Evolutionary conservation across 768 basidiomycete genomes (phyloP), one percentile per base, ranked within the genome.

Genomic region (Boletus bicolor): DNA sequence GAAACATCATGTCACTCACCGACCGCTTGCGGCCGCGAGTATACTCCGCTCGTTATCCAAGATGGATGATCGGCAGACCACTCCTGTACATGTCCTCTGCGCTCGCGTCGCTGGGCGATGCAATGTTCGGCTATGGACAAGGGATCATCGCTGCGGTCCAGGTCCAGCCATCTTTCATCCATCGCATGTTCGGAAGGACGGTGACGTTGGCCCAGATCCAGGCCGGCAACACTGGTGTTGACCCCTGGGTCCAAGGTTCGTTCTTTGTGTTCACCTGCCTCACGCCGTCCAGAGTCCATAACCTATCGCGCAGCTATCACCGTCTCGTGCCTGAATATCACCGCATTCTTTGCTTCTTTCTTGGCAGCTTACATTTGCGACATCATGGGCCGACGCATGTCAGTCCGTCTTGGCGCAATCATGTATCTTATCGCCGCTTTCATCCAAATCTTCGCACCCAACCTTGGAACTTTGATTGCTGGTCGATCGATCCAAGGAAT

Each of bases 51-150:
- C 76, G 79, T 58, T 82, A 81, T 70, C 79, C 79, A 54, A 69
- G 73, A 73, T 79, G 78, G 78, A 74, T 81, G 75, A 75, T 78
- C 28, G 81, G 81, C 19, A 71, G 69, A 44, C 76, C 76, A 30
- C 69, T 82, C 26, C 72, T 82, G 8, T 77, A 80, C 64, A 75
- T 74, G 44, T 80, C 80, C 35, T 78, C 79, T 53, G 80, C 79
- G 0, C 72, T 79, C 38, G 79, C 80, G n/a, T 79, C 79, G 57
- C 74, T 82, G 59, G 81, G 81, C 48, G 81, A 82, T 60, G 80
- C 79, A 7, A 79, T 81, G 74, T 82, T 82, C 58, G 81, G 81
- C 6, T 82, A 81, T 53, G 76, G 78, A 42, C 80, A 81, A 59
- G 81, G 81, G 4, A 77, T 77, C 57, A 80, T 80, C 42, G 80